Base-by-base conservation (phyloP, 2,329 filamentous ascomycete genomes). In the Emericellopsis atlantica region DNA sequence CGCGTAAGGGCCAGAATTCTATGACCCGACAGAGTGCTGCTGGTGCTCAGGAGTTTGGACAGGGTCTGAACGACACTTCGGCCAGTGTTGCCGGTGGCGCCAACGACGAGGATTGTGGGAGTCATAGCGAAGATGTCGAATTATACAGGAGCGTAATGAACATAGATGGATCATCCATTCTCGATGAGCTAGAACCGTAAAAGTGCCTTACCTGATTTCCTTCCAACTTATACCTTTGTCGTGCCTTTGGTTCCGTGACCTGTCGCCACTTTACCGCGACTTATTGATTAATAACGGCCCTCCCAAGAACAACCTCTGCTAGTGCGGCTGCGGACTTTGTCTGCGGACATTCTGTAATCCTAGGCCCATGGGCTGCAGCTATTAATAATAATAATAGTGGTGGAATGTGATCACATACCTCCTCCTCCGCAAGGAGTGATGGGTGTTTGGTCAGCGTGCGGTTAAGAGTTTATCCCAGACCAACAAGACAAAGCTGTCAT, bases 11-110 rank as follows among this genome's bases (percentile, higher is more conserved):
- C 50, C 31, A 52, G 42, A 12, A 52, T 43, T 9, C 31, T 37
- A 36, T 49, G 29, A 2, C 10, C 23, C 1, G 43, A 29, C 4
- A 43, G 39, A 12, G 37, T 29, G 6, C 32, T 14, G 4, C 41
- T 37, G 16, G 47, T 52, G 9, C 47, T 36, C 0, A 59, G 43
- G 3, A 55, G 36, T n/a, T 43, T 40, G 6, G 54, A 51, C 1
- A 59, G 49, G 3, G 49, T 55, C 37, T 51, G 40, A 6, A 54
- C 48, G 0, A 60, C 51, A 36, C 32, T 44, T 40, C 43, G 47
- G 32, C 59, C 59, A 7, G 58, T 62, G 35, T 63, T 64, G n/a
- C 60, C 60, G 29, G 44, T 48, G 2, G 59, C 60, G 2, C 60
- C 59, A 35, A 48, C 48, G 24, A 63, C 48, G 10, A 63, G 55